Evolutionary conservation across 202 grass and related monocot genomes (phyloP).

Genomic region (Panicum virgatum): DNA sequence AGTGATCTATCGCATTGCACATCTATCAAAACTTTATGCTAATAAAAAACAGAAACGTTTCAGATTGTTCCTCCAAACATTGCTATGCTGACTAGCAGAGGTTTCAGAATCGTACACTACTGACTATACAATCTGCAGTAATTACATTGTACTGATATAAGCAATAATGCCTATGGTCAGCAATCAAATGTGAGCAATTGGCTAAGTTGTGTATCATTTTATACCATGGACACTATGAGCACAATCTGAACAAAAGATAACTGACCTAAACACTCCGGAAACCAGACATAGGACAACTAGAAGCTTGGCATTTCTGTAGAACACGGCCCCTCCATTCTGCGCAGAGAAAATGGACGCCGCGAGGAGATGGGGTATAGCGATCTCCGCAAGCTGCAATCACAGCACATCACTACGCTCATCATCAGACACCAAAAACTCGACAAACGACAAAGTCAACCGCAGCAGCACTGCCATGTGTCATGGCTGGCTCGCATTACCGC

Average conservation of each 20-base stretch:
- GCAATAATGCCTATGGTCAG: not conserved
- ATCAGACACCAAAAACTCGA: conserved; percentile 16
- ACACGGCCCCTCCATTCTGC: conserved; percentile 72
- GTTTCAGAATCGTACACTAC: not conserved
- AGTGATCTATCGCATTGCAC: not conserved
- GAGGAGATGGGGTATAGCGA: conserved; percentile 93
- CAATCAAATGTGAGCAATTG: not conserved
- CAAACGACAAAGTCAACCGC: conserved; percentile 1
- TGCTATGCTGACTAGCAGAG: not conserved
- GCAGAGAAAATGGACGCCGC: conserved; percentile 92
- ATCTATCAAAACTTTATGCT: not conserved
- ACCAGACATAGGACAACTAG: conserved; percentile 78
- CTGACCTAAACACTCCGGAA: conserved; percentile 94
- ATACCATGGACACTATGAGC: not conserved
- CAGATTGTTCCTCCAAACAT: not conserved
- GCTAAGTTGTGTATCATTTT: not conserved
- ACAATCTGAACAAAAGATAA: conserved; percentile 13
- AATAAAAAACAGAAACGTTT: not conserved
- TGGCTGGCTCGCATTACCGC: conserved; percentile 56
- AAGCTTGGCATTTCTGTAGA: conserved; percentile 83
- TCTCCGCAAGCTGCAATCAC: conserved; percentile 76
- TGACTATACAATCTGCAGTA: not conserved
- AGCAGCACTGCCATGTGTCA: not conserved
- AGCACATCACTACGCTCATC: conserved; percentile 4
- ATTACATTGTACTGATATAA: not conserved